phyloP scores from a whole-genome alignment of 108 stramenopile species.

The Aureococcus anophagefferens region DNA sequence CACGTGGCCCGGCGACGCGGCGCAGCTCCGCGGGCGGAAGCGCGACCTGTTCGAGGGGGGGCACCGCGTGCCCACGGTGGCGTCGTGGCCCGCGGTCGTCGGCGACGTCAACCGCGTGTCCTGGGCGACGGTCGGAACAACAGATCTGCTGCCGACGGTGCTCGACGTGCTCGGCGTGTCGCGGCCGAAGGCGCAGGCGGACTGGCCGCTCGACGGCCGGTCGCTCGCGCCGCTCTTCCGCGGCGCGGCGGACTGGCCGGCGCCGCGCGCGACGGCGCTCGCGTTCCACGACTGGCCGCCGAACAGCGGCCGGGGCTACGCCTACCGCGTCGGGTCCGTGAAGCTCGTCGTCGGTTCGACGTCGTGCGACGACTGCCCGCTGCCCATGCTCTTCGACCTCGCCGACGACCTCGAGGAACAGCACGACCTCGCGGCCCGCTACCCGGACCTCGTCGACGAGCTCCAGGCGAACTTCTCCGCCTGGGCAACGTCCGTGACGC shows the following conservation, averaged over 20 bases:
- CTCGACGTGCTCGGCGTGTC: slow-evolving; percentile 19
- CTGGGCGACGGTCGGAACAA: slow-evolving; percentile 27
- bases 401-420: too few relatives aligned
- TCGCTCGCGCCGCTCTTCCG: slow-evolving; percentile 20
- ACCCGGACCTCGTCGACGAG: too few relatives aligned
- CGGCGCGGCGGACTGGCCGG: too few relatives aligned
- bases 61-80: slow-evolving; percentile 29
- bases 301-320: not conserved
- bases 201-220: slow-evolving; percentile 27
- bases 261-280: not conserved
- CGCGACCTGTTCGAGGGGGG: slow-evolving; percentile 36
- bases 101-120: not conserved
- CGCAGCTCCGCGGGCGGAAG: slow-evolving; percentile 20
- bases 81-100: slow-evolving; percentile 24
- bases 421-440: too few relatives aligned
- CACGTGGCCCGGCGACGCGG: not conserved
- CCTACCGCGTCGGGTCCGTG: not conserved
- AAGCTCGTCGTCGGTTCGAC: not conserved
- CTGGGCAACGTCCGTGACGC: too few relatives aligned
- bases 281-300: not conserved
- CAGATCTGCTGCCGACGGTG: slow-evolving; percentile 26
- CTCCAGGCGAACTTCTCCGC: too few relatives aligned
- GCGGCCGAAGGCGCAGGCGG: slow-evolving; percentile 19
- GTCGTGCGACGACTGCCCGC: not conserved
- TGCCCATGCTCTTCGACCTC: too few relatives aligned